Evolutionary conservation across 352 stramenopile genomes (phyloP), one percentile per base, ranked within the genome.

Genomic region (Halophytophthora polymorphica): DNA sequence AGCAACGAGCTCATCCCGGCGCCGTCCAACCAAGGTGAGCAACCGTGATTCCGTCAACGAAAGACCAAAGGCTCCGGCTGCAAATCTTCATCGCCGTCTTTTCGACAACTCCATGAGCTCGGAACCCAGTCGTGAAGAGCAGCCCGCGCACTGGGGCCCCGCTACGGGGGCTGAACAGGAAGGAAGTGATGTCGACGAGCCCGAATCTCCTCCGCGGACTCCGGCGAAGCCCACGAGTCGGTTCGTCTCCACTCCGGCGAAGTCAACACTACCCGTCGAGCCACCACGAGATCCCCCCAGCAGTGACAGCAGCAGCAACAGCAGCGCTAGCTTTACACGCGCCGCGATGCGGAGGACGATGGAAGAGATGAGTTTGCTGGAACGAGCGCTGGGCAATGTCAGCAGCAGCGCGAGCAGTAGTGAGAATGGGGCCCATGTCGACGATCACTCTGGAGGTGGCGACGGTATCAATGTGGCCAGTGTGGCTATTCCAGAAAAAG

Each of bases 321-420:
- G 59, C 45, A 86, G 67, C 17, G 61, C 63, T 48, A 81, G 73
- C 36, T 77, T 73, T 49, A 58, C 59, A 7, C 78, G 64, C 33
- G 56, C 61, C 21, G 69, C 71, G 1, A 57, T 83, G 49, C 62
- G 64, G 41, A 60, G 77, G 47, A 86, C 77, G 6, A 81, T 79
- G 59, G 66, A 84, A 43, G 77, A 90, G 42, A 69, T 80, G 61
- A 76, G 70, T 19, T 50, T 86, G 21, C 43, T 90, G 35, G 73
- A 88, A 58, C 86, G 81, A 37, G 75, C 77, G 18, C 64, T 90
- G 14, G 72, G 71, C 4, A 80, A 86, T 39, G 60, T 88, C 43
- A 90, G 74, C 48, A 85, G 72, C 43, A 86, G 70, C n/a, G 67
- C 47, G 19, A 85, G 60, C 52, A 83, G 65, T 56, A 64, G 37